Evolutionary conservation across 106 monocot species (phyloP).

Genomic region (Dendrobium nobile): DNA sequence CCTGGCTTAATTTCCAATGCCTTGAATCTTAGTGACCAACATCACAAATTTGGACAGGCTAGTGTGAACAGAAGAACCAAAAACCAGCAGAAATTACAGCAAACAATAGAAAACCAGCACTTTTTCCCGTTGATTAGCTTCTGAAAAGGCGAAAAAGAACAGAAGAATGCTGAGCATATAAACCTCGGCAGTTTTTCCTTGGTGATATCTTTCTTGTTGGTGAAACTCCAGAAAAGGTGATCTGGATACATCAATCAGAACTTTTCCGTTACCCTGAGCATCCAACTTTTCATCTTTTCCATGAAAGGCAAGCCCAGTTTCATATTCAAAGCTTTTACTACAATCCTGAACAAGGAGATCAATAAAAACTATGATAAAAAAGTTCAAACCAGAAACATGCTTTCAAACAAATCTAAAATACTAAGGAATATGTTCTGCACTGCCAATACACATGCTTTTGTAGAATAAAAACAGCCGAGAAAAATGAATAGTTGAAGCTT

Average conservation of each 20-base stretch:
- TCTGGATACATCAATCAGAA: slow-evolving; percentile 46
- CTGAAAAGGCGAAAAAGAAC: neutral
- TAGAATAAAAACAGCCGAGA: neutral
- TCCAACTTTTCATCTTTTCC: slow-evolving; percentile 36
- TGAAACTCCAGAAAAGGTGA: slow-evolving; percentile 73
- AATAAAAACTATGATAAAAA: neutral
- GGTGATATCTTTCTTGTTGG: slow-evolving; percentile 55
- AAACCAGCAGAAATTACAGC: neutral
- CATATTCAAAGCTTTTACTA: slow-evolving; percentile 14
- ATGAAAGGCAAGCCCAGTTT: slow-evolving; percentile 11
- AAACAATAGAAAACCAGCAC: neutral
- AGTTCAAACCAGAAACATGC: neutral
- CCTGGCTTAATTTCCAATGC: neutral
- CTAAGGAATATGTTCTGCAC: neutral
- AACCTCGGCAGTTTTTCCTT: slow-evolving; percentile 55
- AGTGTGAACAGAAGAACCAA: neutral
- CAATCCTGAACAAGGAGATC: slow-evolving; percentile 36
- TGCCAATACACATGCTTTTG: neutral
- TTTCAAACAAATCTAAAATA: slow-evolving; percentile 7
- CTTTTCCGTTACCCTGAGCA: slow-evolving; percentile 22
- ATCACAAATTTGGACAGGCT: too few species aligned
- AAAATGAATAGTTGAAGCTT: too few species aligned
- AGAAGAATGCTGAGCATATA: neutral
- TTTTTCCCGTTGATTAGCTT: neutral
- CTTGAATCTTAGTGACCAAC: too few species aligned